These are phyloP conservation scores for Heliamphora exappendiculata DNA, from an alignment of 148 eudicot species.

Conservation along the genomic window DNA sequence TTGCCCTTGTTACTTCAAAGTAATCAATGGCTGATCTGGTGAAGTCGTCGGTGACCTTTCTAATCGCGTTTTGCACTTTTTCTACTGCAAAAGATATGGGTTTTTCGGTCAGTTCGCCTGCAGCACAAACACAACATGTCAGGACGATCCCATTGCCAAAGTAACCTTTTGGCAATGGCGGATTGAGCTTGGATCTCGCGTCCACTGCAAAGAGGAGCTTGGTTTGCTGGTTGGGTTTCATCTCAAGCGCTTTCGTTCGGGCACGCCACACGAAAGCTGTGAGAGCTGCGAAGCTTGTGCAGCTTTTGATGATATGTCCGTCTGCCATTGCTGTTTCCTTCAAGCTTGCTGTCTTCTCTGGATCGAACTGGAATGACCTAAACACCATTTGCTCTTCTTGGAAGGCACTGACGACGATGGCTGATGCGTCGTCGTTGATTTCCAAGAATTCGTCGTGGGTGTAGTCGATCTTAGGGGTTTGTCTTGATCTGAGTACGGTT, in stretches of 20 bases:
- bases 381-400: not conserved
- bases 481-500: not conserved
- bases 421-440: not conserved
- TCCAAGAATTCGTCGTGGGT: not conserved
- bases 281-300: not conserved
- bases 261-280: slow-evolving; percentile 11
- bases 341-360: not conserved
- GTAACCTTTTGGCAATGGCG: slow-evolving; percentile 9
- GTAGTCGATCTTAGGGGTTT: not conserved
- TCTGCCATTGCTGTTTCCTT: not conserved
- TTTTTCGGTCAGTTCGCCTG: not conserved
- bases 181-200: slow-evolving; percentile 10
- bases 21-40: not conserved
- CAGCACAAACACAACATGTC: slow-evolving; percentile 1
- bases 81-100: slow-evolving; percentile 10
- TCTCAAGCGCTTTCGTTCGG: not conserved
- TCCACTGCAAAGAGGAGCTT: slow-evolving; percentile 7
- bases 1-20: slow-evolving; percentile 4
- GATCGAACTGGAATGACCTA: not conserved
- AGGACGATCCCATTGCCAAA: slow-evolving; percentile 12
- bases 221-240: slow-evolving; percentile 4
- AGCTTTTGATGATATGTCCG: not conserved
- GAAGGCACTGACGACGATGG: not conserved
- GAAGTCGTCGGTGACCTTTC: not conserved
- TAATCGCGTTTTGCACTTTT: not conserved